A percentile compares a stretch with the other conserved stretches of the same genome.
phyloP scores from a whole-genome alignment of 2,329 filamentous ascomycete species.

The Cladosporium sphaerospermum region DNA sequence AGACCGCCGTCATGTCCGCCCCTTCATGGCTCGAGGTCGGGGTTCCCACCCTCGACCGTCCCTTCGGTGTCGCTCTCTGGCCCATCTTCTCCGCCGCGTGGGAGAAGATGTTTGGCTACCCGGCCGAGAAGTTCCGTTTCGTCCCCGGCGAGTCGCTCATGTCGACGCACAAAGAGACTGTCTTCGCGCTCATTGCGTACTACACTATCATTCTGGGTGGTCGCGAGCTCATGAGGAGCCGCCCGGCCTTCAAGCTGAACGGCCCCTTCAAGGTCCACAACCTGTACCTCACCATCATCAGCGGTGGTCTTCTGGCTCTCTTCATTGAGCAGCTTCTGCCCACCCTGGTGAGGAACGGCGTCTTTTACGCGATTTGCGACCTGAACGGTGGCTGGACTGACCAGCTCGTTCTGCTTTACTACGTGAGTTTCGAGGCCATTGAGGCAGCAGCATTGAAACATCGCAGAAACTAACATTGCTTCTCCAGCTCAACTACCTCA shows the following conservation, averaged over 20 bases:
- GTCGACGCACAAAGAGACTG: constrained; percentile 80
- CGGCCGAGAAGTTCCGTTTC: constrained; percentile 81
- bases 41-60: constrained; percentile 77
- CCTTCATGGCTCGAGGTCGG: constrained; percentile 48
- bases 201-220: constrained; percentile 92
- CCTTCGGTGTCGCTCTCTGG: constrained; percentile 89
- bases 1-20: constrained; percentile 39
- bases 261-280: constrained; percentile 93
- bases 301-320: constrained; percentile 69
- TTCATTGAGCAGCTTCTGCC: constrained; percentile 89
- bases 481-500: constrained; percentile 87
- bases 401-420: constrained; percentile 89
- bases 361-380: constrained; percentile 86
- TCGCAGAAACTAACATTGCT: constrained; percentile 8
- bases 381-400: constrained; percentile 84
- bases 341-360: constrained; percentile 68
- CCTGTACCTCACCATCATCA: constrained; percentile 84
- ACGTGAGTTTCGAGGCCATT: constrained; percentile 57
- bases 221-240: constrained; percentile 83
- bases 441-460: neutral
- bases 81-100: constrained; percentile 88
- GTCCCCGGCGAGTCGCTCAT: constrained; percentile 74
- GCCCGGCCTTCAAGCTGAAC: constrained; percentile 80
- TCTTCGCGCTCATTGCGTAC: constrained; percentile 77
- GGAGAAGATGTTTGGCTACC: constrained; percentile 69